Evolutionary conservation across 495 filamentous ascomycete genomes (phyloP).

Genomic region (Trichoderma orchidacearum): DNA sequence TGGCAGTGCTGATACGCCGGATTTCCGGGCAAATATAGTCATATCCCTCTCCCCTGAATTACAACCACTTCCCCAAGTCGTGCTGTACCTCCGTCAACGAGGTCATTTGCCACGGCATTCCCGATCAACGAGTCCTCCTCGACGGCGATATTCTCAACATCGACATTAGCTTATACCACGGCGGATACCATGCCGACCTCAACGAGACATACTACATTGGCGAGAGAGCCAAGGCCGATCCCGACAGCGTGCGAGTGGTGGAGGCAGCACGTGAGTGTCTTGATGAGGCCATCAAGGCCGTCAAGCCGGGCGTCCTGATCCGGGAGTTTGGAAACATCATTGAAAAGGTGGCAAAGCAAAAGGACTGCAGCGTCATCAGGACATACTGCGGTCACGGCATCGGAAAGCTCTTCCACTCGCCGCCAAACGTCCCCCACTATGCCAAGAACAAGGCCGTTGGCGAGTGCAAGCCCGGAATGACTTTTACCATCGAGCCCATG

Average conservation of each 20-base stretch:
- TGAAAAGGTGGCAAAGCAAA: slow-evolving; percentile 71
- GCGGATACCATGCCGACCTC: slow-evolving; percentile 75
- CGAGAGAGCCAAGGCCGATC: slow-evolving; percentile 55
- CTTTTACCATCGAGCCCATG: slow-evolving; percentile 91
- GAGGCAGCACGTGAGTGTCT: slow-evolving; percentile 72
- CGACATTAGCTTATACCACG: slow-evolving; percentile 78
- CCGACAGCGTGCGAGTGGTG: slow-evolving; percentile 72
- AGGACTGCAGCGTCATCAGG: slow-evolving; percentile 68
- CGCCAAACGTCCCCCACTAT: slow-evolving; percentile 80
- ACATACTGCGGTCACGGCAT: slow-evolving; percentile 87
- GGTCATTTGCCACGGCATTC: slow-evolving; percentile 90
- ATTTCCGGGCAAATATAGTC: slow-evolving; percentile 43
- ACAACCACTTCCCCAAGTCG: slow-evolving; percentile 93
- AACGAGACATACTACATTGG: slow-evolving; percentile 93
- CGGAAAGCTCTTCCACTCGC: slow-evolving; percentile 72
- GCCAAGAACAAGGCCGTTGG: slow-evolving; percentile 85
- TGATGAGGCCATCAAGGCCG: slow-evolving; percentile 68
- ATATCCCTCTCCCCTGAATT: slow-evolving; percentile 94
- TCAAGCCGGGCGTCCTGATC: slow-evolving; percentile 79
- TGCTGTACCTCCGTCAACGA: slow-evolving; percentile 94
- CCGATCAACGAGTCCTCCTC: slow-evolving; percentile 60
- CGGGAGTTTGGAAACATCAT: slow-evolving; percentile 73
- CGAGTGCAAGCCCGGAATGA: slow-evolving; percentile 77
- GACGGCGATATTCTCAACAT: slow-evolving; percentile 87
- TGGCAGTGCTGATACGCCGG: neutral